Evolutionary conservation across 73 alveolate species (phyloP), one percentile per base, ranked within the genome.

Genomic region (Blepharisma japonicum): DNA sequence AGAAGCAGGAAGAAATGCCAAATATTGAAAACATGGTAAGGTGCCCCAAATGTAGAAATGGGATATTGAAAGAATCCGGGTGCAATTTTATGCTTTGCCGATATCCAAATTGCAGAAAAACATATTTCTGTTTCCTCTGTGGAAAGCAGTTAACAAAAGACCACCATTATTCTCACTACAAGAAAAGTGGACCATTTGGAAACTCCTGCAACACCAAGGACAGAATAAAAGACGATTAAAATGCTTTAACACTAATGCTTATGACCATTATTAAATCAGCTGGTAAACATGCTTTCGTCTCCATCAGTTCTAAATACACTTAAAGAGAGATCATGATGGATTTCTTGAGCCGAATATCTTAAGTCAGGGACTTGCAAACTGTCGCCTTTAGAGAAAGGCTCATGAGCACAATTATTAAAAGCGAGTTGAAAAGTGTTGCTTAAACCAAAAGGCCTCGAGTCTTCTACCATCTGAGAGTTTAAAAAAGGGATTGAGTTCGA

Each of bases 91-190:
- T 70, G 14, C 11, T 14, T 0, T 70, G 80, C 46, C 20, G 68
- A 70, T 45, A 54, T n/a, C 66, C 66, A 2, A 6, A 45, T 4
- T 70, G 80, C 61, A 70, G 32, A 45, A 45, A 70, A 18, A 38
- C 76, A 7, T 70, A 14, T 54, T 70, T 70, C 45, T 70, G 80
- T 54, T 70, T 38, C 5, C 45, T 70, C 32, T 70, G 80, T 25
- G 25, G 42, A 39, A 70, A 39, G 2, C 45, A 18, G 2, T 5
- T 70, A 70, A 0, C 0, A 45, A 14, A n/a, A 8, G 5, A 23
- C 0, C 76, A 70, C n/a, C 80, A 70, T 45, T 70, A 45, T 45
- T 70, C 80, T 45, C 80, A 70, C 6, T 70, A 70, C 5, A 70
- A 70, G 27, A 25, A 7, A 11, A 18, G 32, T 14, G 80, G 80